Evolutionary conservation across 106 monocot genomes (phyloP).

Genomic region (Posidonia australis): DNA sequence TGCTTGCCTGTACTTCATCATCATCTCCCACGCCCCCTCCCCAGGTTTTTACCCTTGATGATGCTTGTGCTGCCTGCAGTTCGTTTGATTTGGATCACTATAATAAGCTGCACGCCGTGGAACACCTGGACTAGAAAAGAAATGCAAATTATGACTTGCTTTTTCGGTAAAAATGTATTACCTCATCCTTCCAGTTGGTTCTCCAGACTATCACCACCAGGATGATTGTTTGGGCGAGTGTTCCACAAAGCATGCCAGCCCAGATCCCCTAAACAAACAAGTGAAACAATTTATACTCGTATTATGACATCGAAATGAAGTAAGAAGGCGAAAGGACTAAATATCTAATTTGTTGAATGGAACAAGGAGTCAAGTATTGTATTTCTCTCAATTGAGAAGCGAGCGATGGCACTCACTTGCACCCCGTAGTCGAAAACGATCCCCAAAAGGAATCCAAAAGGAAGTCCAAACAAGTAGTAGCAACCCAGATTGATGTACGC

Average conservation of each 20-base stretch:
- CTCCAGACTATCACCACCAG: conserved; percentile 39
- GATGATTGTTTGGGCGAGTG: conserved; percentile 48
- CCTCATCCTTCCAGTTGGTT: conserved; percentile 64
- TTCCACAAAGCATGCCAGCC: conserved; percentile 84
- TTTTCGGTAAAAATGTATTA: conserved; percentile 17
- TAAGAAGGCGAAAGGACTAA: too few species aligned
- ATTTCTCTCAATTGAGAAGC: background rate
- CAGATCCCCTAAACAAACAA: conserved; percentile 84
- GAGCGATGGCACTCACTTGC: conserved; percentile 25
- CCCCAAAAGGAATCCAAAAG: conserved; percentile 64
- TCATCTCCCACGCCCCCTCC: background rate
- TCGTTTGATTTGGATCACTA: background rate
- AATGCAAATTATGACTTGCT: too few species aligned
- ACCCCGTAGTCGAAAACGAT: conserved; percentile 44
- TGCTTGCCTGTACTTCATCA: too few species aligned
- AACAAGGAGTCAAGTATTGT: too few species aligned
- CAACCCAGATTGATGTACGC: conserved; percentile 75
- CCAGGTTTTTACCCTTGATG: conserved; percentile 1
- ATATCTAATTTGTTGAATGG: too few species aligned
- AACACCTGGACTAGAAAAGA: too few species aligned
- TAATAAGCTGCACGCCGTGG: background rate
- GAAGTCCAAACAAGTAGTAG: conserved; percentile 77
- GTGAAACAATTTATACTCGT: too few species aligned
- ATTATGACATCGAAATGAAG: too few species aligned
- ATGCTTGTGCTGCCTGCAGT: conserved; percentile 9